These are phyloP conservation scores for Escovopsis sp. DNA, from an alignment of 2,329 filamentous ascomycete genomes.

Conservation along the genomic window DNA sequence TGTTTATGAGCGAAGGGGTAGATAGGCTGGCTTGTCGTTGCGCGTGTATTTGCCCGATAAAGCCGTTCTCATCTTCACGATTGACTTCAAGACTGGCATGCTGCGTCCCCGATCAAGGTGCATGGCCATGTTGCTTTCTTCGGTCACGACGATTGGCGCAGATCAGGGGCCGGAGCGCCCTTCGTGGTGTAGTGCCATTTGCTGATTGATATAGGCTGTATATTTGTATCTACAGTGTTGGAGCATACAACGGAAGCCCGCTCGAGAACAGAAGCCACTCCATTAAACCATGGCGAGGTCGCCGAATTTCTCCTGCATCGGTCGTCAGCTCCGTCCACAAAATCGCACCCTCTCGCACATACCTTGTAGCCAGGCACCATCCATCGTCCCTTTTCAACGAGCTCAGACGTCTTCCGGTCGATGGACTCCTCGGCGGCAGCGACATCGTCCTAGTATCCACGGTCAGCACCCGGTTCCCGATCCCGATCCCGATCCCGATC, in stretches of 20 bases:
- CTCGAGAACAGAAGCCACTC: conserved; percentile 19
- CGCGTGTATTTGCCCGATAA: background rate
- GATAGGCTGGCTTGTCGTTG: conserved; percentile 1
- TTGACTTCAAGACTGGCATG: background rate
- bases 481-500: too few relatives aligned
- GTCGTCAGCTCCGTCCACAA: conserved; percentile 27
- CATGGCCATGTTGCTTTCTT: background rate
- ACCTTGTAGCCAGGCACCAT: conserved; percentile 98
- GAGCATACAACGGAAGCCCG: conserved; percentile 44
- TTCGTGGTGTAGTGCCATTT: too few relatives aligned
- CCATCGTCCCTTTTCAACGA: conserved; percentile 98
- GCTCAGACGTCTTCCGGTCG: conserved; percentile 86
- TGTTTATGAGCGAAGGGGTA: conserved; percentile 2
- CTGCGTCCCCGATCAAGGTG: too few relatives aligned
- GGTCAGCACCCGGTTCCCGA: conserved; percentile 12
- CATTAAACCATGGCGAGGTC: conserved; percentile 87
- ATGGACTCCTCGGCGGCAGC: conserved; percentile 88
- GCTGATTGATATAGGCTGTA: conserved; percentile 6
- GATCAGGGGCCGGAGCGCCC: too few relatives aligned
- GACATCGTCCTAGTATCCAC: conserved; percentile 64
- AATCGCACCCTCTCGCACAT: conserved; percentile 19
- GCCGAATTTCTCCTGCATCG: conserved; percentile 86
- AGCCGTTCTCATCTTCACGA: background rate
- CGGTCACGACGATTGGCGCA: background rate
- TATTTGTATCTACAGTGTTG: conserved; percentile 55